Percentiles rank a stretch among this genome's conserved stretches.
Evolutionary conservation across 306 rosid species (phyloP).

Genomic region (Prunus fruticosa): DNA sequence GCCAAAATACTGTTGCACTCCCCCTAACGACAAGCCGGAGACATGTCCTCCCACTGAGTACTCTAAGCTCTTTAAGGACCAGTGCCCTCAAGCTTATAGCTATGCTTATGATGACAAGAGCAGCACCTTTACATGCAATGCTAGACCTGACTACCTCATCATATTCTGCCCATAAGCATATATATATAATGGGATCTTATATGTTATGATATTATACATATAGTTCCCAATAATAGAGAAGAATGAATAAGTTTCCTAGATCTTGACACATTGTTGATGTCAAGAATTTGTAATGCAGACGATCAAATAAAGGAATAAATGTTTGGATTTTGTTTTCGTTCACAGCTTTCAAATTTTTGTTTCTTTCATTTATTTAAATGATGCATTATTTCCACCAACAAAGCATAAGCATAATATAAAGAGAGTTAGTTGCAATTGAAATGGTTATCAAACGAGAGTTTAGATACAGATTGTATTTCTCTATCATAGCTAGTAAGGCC

Average conservation of each 20-base stretch:
- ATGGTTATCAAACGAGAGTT: too few species aligned
- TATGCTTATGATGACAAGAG: neutral
- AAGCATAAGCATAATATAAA: too few species aligned
- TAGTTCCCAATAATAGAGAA: too few species aligned
- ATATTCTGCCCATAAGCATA: neutral
- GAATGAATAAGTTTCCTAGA: neutral
- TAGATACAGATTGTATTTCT: too few species aligned
- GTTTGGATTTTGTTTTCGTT: neutral
- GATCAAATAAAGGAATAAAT: neutral
- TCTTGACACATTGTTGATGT: neutral
- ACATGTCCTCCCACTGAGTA: neutral
- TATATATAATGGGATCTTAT: too few species aligned
- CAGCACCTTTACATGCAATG: neutral
- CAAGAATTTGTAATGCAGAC: neutral
- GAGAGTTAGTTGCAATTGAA: too few species aligned
- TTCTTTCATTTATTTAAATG: too few species aligned
- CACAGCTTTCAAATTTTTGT: too few species aligned
- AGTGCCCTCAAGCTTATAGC: constrained; percentile 1
- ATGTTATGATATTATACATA: too few species aligned
- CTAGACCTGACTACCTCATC: neutral
- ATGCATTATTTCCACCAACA: too few species aligned
- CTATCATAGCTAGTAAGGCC: too few species aligned
- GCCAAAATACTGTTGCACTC: neutral
- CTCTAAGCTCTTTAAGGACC: neutral
- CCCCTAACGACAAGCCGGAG: neutral